These are phyloP conservation scores for Astrothelium macrocarpum DNA, from an alignment of 495 filamentous ascomycete species.

Conservation along the genomic window DNA sequence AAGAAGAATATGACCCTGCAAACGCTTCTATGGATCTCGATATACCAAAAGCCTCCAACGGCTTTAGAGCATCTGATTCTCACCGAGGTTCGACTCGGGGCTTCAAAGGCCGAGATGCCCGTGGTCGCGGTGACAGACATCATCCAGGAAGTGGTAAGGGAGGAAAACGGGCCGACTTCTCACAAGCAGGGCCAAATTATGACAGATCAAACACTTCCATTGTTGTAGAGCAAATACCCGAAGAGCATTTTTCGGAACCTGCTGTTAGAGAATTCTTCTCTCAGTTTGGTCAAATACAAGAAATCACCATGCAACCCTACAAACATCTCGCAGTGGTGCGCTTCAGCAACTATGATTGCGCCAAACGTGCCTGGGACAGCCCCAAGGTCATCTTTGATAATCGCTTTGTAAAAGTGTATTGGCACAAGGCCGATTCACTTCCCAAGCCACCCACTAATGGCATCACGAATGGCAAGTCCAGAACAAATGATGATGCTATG, in stretches of 20 bases:
- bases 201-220: constrained; percentile 70
- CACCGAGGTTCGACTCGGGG: constrained; percentile 18
- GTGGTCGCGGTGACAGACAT: constrained; percentile 39
- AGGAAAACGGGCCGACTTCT: constrained; percentile 57
- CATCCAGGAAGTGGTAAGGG: constrained; percentile 34
- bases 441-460: constrained; percentile 33
- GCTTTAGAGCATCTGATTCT: background rate
- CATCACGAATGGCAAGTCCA: background rate
- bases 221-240: constrained; percentile 87
- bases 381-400: constrained; percentile 96
- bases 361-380: constrained; percentile 75
- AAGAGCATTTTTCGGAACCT: constrained; percentile 69
- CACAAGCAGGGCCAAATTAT: constrained; percentile 60
- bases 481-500: constrained; percentile 6
- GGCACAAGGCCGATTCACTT: constrained; percentile 59
- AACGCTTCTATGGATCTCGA: constrained; percentile 42
- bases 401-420: constrained; percentile 95
- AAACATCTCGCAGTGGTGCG: constrained; percentile 75
- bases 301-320: constrained; percentile 65
- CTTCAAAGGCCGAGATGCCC: constrained; percentile 35
- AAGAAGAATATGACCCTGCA: constrained; percentile 80
- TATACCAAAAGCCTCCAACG: constrained; percentile 20
- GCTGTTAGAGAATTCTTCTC: constrained; percentile 73
- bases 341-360: constrained; percentile 60
- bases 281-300: constrained; percentile 67